Evolutionary conservation across 1,139 yeast species (phyloP).

Genomic region (Zhuliangozyma blackwelliae): DNA sequence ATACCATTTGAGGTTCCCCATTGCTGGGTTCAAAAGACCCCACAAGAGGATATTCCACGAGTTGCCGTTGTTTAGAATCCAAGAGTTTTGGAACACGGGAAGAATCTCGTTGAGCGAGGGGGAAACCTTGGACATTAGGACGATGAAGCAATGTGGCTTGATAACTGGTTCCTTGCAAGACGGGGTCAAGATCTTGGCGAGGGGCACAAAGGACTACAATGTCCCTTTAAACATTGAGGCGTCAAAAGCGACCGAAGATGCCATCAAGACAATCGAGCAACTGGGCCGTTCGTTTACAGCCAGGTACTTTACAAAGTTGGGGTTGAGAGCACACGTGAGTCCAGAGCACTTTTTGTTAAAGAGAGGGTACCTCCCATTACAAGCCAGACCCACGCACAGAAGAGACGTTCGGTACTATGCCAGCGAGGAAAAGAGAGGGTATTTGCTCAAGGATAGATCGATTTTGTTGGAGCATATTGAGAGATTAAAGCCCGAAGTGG

Average conservation of each 20-base stretch:
- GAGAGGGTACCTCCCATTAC: slow-evolving; percentile 77
- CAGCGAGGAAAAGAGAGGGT: slow-evolving; percentile 70
- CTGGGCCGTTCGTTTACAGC: slow-evolving; percentile 74
- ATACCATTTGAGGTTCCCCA: slow-evolving; percentile 81
- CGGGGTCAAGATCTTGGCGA: slow-evolving; percentile 81
- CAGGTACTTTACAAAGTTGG: slow-evolving; percentile 61
- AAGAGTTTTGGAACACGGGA: slow-evolving; percentile 63
- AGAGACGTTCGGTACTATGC: slow-evolving; percentile 80
- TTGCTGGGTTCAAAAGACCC: slow-evolving; percentile 75
- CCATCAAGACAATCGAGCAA: slow-evolving; percentile 67
- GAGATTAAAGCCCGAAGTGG: slow-evolving; percentile 12
- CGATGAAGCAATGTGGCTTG: slow-evolving; percentile 70
- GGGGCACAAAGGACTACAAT: slow-evolving; percentile 52
- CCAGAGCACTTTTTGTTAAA: slow-evolving; percentile 67
- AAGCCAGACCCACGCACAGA: slow-evolving; percentile 81
- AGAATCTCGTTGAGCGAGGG: slow-evolving; percentile 60
- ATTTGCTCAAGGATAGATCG: slow-evolving; percentile 45
- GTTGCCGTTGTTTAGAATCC: slow-evolving; percentile 55
- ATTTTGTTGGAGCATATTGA: slow-evolving; percentile 37
- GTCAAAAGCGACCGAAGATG: slow-evolving; percentile 69
- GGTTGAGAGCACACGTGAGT: slow-evolving; percentile 68
- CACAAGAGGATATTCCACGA: slow-evolving; percentile 47
- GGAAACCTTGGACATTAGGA: slow-evolving; percentile 55
- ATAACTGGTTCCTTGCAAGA: slow-evolving; percentile 67
- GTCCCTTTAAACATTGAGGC: slow-evolving; percentile 76